Evolutionary conservation across 2,329 filamentous ascomycete genomes (phyloP), one percentile per base, ranked within the genome.

Genomic region (Sphaerulina musiva): DNA sequence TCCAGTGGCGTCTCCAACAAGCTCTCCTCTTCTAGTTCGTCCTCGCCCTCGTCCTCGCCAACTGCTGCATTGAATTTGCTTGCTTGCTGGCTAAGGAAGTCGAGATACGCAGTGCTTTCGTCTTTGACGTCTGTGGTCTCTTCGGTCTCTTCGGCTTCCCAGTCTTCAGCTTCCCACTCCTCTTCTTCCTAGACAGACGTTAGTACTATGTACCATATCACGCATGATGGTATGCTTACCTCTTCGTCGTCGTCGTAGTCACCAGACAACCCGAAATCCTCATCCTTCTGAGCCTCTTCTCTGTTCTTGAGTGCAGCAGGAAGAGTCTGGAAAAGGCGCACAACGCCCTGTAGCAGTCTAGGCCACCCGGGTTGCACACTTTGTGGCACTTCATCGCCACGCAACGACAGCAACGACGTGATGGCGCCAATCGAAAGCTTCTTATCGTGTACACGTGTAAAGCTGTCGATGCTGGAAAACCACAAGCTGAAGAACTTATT

Each of bases 401-500:
- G 83, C 55, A 98, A 74, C 44, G 84, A 87, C 48, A 98, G 81
- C 9, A 98, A 81, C 5, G 89, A 81, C 55, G 88, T 86, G 64
- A 98, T 97, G 45, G 91, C 92, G 14, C 91, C 88, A 64, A 98
- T 96, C 59, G 89, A 96, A 26, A 98, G 79, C 78, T 96, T 98
- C 81, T 98, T 98, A 77, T 98, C 93, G 70, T 98, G 93, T 2
- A 98, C 93, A 41, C 93, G 82, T 49, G 83, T 87, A 75, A 98
- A 97, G 66, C 83, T 85, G 59, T 95, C 87, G 75, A 98, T 98
- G 74, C 85, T 95, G 41, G 89, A 89, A 72, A 98, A 98, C 93
- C 93, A 98, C 55, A 95, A 76, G 73, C 89, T 95, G 78, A 98
- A 98, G 76, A 98, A 98, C 69, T 95, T 95, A 74, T 97, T 97